Base-by-base conservation (phyloP, 2,329 filamentous ascomycete genomes). In the Epichloe aotearoae region DNA sequence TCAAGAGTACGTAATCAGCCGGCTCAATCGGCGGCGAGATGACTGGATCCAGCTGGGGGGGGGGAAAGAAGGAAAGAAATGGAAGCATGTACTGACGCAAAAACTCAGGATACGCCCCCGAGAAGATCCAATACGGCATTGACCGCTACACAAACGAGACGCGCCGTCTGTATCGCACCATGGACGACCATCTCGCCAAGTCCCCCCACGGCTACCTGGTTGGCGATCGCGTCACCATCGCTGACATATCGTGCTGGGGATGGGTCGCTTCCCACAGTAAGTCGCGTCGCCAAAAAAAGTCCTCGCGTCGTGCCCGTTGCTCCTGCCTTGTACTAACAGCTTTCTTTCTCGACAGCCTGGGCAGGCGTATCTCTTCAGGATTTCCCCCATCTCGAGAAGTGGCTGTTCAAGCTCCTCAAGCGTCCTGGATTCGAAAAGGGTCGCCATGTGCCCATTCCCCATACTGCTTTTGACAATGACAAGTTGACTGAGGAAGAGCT, bases 121-220 rank as follows among this genome's bases (percentile, higher is more conserved):
- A 90, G 64, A 81, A 78, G 64, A 91, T 95, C 59, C 73, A 83
- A 61, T 95, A 95, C 64, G 88, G 84, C 55, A 80, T 94, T 50
- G 80, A 86, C 61, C 79, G 89, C 46, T 95, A 95, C 69, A 71
- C 75, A 62, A 93, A 88, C 63, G 89, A 95, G 70, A 88, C 85
- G 0, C 76, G 83, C n/a, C 82, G 89, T 14, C 73, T 95, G 2
- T 95, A 93, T 69, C 74, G 80, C 48, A 83, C 88, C 19, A 71
- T 95, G 53, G 83, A 95, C 61, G 79, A 76, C 46, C 82, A 89
- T 50, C 77, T 95, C 42, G 65, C 69, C 55, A 73, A 74, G 60
- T 75, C 74, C 5, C 23, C 66, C 3, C 77, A 73, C 0, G 77
- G 76, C 12, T 84, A 74, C 62, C 67, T 84, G 12, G 81, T 84